phyloP scores from a whole-genome alignment of 495 filamentous ascomycete genomes.

The Annulohypoxylon maeteangense region DNA sequence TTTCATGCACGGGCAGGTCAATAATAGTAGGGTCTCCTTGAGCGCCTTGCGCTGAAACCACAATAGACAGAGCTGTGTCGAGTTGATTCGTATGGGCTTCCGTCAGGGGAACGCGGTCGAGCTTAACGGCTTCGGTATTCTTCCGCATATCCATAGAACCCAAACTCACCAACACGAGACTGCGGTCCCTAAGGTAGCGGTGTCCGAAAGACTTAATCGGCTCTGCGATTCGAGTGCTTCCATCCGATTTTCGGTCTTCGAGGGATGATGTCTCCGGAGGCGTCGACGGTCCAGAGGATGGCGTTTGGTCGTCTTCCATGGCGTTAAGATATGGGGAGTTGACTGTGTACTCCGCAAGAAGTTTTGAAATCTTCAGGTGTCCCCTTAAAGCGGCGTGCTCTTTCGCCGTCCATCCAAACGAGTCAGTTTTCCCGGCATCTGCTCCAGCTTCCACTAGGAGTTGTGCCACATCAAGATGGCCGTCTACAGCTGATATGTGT shows the following conservation, averaged over 20 bases:
- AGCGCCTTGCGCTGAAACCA: conserved; percentile 90
- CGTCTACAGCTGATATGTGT: conserved; percentile 91
- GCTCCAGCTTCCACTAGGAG: conserved; percentile 79
- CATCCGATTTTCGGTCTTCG: conserved; percentile 60
- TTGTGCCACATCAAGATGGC: conserved; percentile 73
- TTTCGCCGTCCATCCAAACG: conserved; percentile 93
- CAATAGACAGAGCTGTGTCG: conserved; percentile 91
- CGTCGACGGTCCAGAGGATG: conserved; percentile 51
- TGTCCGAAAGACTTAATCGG: conserved; percentile 96
- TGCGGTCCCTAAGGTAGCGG: conserved; percentile 88
- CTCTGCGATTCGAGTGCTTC: conserved; percentile 62
- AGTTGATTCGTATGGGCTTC: conserved; percentile 91
- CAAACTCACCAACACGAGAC: conserved; percentile 89
- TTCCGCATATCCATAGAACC: conserved; percentile 95
- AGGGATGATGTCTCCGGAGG: conserved; percentile 63
- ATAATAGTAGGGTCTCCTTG: conserved; percentile 86
- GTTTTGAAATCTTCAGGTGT: conserved; percentile 79
- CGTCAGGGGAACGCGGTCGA: conserved; percentile 88
- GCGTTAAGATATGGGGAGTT: conserved; percentile 16
- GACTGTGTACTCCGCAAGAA: conserved; percentile 59
- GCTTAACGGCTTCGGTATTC: conserved; percentile 78
- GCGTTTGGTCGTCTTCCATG: conserved; percentile 49
- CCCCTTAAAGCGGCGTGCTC: conserved; percentile 93
- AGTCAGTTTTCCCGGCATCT: conserved; percentile 75
- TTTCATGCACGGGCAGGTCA: conserved; percentile 92